Base-by-base conservation (phyloP, 768 basidiomycete genomes). In the Russula earlei region DNA sequence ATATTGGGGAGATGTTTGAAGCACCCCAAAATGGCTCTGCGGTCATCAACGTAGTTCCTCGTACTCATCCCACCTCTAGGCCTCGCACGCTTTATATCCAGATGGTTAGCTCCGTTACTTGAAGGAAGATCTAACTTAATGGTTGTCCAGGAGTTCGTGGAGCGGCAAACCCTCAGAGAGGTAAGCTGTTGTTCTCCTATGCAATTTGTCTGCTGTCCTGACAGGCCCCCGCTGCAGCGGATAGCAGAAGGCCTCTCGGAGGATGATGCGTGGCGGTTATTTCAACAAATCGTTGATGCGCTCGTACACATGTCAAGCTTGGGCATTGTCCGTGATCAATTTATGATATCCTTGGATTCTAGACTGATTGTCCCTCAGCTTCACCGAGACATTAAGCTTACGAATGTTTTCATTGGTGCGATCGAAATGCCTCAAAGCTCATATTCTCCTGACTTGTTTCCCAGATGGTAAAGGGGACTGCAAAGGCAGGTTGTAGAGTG, bases 331-430 rank as follows among this genome's bases (percentile, higher is more conserved):
- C 56, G 83, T 74, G 14, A 34, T 27, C 17, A 40, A 49, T 54
- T 27, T 8, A 3, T 47, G 48, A 52, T 9, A 4, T 14, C n/a
- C 24, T 46, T 20, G 45, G 17, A 8, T 1, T 41, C 54, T 22
- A 59, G 38, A 25, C 54, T 61, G 4, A 63, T 27, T 52, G 42
- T 48, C 49, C 17, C 22, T 34, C 50, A 82, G 80, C 69, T 91
- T 51, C 87, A 91, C 69, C 75, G 88, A 49, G 93, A 96, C 67
- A 88, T 97, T 67, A 97, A 97, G 67, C 72, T 91, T 14, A 88
- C 87, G 0, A 97, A 97, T 64, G 92, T 97, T 60, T 91, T 97
- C 69, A 91, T 95, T 48, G 90, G 91, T 90, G 62, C 29, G 78
- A 67, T n/a, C 15, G 14, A n/a, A 12, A 27, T 52, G 43, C 12